Percentiles rank a stretch among this genome's conserved stretches.
Evolutionary conservation across 2,329 filamentous ascomycete genomes (phyloP).

Genomic region (Hypocreales sp.): DNA sequence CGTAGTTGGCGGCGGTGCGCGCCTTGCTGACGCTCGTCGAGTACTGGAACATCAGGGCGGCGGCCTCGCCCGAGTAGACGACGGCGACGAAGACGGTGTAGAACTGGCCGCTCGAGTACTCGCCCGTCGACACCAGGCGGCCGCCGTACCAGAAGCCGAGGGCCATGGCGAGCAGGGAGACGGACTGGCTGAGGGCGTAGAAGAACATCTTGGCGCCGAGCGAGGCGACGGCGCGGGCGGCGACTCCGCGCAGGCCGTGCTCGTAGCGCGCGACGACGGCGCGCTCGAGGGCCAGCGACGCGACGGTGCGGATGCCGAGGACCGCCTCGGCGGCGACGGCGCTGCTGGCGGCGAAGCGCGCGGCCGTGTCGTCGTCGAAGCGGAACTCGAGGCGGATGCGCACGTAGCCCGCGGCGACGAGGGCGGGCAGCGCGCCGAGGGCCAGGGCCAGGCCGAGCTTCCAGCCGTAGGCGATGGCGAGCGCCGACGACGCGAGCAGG

Average conservation of each 20-base stretch:
- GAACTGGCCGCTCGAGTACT: constrained; percentile 30
- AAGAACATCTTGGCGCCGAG: constrained; percentile 24
- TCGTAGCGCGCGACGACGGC: constrained; percentile 22
- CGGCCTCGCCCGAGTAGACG: constrained; percentile 27
- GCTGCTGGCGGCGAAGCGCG: constrained; percentile 29
- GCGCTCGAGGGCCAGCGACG: constrained; percentile 29
- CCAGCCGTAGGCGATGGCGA: constrained; percentile 31
- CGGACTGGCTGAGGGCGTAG: constrained; percentile 23
- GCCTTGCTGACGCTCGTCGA: constrained; percentile 36
- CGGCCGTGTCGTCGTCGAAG: constrained; percentile 26
- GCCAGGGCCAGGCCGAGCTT: constrained; percentile 32
- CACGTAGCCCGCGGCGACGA: constrained; percentile 28
- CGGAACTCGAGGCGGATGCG: constrained; percentile 32
- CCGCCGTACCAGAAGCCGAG: constrained; percentile 26
- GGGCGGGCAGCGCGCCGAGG: constrained; percentile 27
- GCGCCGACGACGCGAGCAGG: constrained; percentile 25
- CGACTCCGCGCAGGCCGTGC: constrained; percentile 14
- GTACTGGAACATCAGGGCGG: constrained; percentile 27
- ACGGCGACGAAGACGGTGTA: constrained; percentile 35
- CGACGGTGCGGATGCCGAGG: constrained; percentile 30
- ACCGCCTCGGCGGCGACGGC: constrained; percentile 33
- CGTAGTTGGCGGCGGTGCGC: constrained; percentile 29
- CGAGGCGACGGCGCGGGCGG: constrained; percentile 11
- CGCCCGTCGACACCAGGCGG: constrained; percentile 23
- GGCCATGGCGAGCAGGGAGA: constrained; percentile 21